Evolutionary conservation across 805 yeast genomes (phyloP).

Genomic region (Crinitomyces ghanaensis): DNA sequence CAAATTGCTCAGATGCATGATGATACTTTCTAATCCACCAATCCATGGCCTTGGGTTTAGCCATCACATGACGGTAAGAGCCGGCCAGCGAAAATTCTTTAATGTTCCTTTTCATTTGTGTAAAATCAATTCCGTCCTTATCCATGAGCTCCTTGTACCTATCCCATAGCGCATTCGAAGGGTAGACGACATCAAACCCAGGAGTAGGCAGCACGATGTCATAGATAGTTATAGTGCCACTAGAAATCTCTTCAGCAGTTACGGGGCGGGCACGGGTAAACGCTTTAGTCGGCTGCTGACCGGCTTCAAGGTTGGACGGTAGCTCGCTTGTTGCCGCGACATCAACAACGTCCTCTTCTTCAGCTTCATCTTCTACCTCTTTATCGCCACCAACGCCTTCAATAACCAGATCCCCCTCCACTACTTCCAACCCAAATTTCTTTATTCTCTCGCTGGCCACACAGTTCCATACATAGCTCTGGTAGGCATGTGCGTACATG

Average conservation of each 20-base stretch:
- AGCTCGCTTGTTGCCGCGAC: neutral
- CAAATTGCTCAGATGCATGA: slow-evolving; percentile 56
- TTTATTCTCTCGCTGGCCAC: slow-evolving; percentile 70
- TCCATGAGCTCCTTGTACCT: slow-evolving; percentile 62
- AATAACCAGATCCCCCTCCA: slow-evolving; percentile 72
- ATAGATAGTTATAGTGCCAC: slow-evolving; percentile 49
- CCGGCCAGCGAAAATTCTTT: slow-evolving; percentile 90
- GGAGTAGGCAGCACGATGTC: slow-evolving; percentile 95
- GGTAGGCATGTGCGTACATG: slow-evolving; percentile 97
- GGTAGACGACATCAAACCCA: slow-evolving; percentile 85
- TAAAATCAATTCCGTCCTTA: slow-evolving; percentile 72
- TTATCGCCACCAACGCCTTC: slow-evolving; percentile 27
- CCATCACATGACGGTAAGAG: slow-evolving; percentile 64
- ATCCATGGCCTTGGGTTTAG: slow-evolving; percentile 52
- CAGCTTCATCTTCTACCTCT: slow-evolving; percentile 62
- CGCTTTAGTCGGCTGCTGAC: no score
- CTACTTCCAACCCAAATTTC: slow-evolving; percentile 55
- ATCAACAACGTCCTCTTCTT: slow-evolving; percentile 31
- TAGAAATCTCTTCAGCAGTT: slow-evolving; percentile 58
- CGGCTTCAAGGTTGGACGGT: no score
- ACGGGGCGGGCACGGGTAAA: slow-evolving; percentile 62
- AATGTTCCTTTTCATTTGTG: slow-evolving; percentile 70
- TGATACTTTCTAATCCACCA: slow-evolving; percentile 52
- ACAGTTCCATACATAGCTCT: slow-evolving; percentile 87
- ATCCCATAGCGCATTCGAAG: slow-evolving; percentile 50